Base-by-base conservation (phyloP, 2,329 filamentous ascomycete genomes). In the Ophiostoma pallidulum region DNA sequence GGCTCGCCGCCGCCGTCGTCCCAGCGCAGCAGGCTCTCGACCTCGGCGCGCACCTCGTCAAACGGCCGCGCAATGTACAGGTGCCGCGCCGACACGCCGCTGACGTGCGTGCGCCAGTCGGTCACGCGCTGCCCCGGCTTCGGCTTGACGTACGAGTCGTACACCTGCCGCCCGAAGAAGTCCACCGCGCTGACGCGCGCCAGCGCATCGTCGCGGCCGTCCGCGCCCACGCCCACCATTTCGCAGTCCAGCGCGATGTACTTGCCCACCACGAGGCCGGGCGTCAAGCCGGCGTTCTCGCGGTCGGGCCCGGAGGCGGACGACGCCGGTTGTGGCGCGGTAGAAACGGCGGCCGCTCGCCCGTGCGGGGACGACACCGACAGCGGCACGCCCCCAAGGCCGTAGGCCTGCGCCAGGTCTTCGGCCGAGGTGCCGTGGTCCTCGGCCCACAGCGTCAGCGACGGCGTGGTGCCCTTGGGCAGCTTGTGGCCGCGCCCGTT, bases 221-320 rank as follows among this genome's bases (percentile, higher is more conserved):
- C 79, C 1, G 78, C 77, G 0, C 84, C 86, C 12, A 94, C 79
- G 41, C 91, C 92, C 22, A 98, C 92, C 92, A 98, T 98, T 68
- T 98, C 92, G 65, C 92, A 98, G 69, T 98, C 92, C 40, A 98
- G 78, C 18, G 86, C 85, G 36, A 98, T 69, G 63, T 94, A 98
- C 72, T 92, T 94, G 44, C 91, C 92, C 18, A 90, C 69, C 45
- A 88, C 78, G 31, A 84, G 67, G 6, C 74, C 77, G 20, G 69
- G 64, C 2, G 77, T 74, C 4, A 80, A 68, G 1, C 84, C 84
- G 38, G 78, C 74, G 59, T 87, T 86, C 52, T 82, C 68, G 38
- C 71, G 73, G 47, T 54, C 53, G 5, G 70, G 62, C 14, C 65
- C 63, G 2, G 26, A 41, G 1, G 24, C 37, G 3, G 28, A 20